Conservation (phyloP, 2,329 filamentous ascomycete species). For the Penicillium glabrum region DNA sequence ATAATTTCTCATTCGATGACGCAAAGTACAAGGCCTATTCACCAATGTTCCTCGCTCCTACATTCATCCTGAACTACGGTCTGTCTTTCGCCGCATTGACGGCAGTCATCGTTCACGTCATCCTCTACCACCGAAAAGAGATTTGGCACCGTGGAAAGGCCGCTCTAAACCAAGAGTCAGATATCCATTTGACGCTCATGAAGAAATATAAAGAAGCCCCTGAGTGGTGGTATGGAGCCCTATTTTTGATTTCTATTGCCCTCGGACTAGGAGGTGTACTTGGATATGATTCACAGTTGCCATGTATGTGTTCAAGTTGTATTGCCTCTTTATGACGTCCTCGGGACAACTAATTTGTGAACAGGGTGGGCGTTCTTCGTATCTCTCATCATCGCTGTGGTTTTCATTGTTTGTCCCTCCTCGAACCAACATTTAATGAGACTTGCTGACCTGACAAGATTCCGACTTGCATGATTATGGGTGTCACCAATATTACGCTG, state of each 20-base stretch:
- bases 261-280: conserved; percentile 30
- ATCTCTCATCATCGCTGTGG: conserved; percentile 17
- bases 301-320: conserved; percentile 11
- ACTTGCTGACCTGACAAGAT: conserved; percentile 12
- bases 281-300: conserved; percentile 20
- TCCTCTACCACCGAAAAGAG: conserved; percentile 34
- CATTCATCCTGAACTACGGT: conserved; percentile 37
- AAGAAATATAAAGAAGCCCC: conserved; percentile 61
- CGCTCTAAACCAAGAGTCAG: conserved; percentile 36
- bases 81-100: conserved; percentile 39
- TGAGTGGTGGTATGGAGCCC: conserved; percentile 58
- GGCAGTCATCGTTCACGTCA: conserved; percentile 31
- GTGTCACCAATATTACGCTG: conserved; percentile 21
- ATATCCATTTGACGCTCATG: conserved; percentile 66
- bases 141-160: conserved; percentile 33
- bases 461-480: conserved; percentile 26
- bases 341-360: not conserved
- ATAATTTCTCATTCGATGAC: conserved; percentile 32
- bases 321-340: not conserved
- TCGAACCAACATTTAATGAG: not conserved
- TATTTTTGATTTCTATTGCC: conserved; percentile 33
- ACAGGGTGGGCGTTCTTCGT: conserved; percentile 25
- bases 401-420: conserved; percentile 18
- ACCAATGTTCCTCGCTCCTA: conserved; percentile 37
- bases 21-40: conserved; percentile 37